phyloP scores from a whole-genome alignment of 2,329 filamentous ascomycete species.

The Xylaria multiplex region DNA sequence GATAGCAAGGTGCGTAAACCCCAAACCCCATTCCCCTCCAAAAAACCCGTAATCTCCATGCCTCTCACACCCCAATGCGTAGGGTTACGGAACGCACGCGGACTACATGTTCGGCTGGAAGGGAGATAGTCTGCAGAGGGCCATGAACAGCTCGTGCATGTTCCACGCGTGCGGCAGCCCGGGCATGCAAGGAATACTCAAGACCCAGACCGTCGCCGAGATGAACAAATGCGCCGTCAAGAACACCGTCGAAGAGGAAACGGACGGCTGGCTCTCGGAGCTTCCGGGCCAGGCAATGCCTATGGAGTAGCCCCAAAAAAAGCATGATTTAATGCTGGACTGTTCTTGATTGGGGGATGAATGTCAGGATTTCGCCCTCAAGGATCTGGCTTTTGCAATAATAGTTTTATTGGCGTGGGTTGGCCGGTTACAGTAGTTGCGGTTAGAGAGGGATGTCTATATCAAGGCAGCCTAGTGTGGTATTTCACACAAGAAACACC shows the following conservation, averaged over 20 bases:
- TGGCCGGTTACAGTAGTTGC: neutral
- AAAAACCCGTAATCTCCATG: too few relatives aligned
- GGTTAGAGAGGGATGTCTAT: too few relatives aligned
- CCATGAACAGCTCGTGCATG: conserved; percentile 48
- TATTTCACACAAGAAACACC: too few relatives aligned
- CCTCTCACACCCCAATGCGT: too few relatives aligned
- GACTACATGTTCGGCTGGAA: conserved; percentile 55
- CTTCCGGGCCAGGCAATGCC: conserved; percentile 31
- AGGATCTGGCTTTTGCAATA: neutral
- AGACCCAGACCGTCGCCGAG: conserved; percentile 33
- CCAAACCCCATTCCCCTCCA: too few relatives aligned
- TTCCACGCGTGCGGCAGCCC: conserved; percentile 44
- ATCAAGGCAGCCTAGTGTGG: too few relatives aligned
- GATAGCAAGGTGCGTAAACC: conserved; percentile 36
- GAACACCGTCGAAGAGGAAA: conserved; percentile 24
- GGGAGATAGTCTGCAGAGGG: conserved; percentile 48
- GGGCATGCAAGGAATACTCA: conserved; percentile 27
- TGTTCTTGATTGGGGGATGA: neutral
- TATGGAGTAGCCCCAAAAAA: conserved; percentile 7
- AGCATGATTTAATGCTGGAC: neutral
- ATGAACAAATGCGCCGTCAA: conserved; percentile 31
- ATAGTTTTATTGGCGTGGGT: neutral
- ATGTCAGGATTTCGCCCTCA: neutral
- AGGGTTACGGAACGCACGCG: conserved; percentile 52
- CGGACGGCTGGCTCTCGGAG: conserved; percentile 32